Evolutionary conservation across 345 rosid species (phyloP).

Genomic region (Brassica rapa): DNA sequence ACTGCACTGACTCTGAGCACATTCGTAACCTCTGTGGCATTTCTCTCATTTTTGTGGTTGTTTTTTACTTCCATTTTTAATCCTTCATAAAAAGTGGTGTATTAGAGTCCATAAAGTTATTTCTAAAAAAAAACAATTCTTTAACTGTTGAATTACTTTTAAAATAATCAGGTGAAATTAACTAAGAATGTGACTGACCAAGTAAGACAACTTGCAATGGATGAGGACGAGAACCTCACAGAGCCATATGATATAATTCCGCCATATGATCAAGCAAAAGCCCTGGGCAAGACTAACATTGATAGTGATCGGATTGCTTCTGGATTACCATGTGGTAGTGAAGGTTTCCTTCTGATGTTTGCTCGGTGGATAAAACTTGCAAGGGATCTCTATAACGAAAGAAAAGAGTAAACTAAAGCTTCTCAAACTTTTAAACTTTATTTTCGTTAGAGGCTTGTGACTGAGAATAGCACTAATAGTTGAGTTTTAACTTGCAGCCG

Average conservation of each 20-base stretch:
- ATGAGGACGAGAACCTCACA: slow-evolving; percentile 91
- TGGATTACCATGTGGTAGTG: slow-evolving; percentile 98
- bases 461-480: slow-evolving; percentile 18
- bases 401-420: slow-evolving; percentile 69
- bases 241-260: slow-evolving; percentile 79
- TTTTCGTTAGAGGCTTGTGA: slow-evolving; percentile 4
- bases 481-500: slow-evolving; percentile 64
- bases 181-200: slow-evolving; percentile 94
- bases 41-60: not conserved
- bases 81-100: not conserved
- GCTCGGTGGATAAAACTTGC: slow-evolving; percentile 99
- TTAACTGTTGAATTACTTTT: slow-evolving; percentile 19
- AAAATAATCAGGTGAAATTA: slow-evolving; percentile 60
- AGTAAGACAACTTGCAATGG: slow-evolving; percentile 89
- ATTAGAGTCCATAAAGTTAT: not conserved
- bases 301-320: slow-evolving; percentile 98
- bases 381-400: slow-evolving; percentile 95
- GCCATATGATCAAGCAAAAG: slow-evolving; percentile 98
- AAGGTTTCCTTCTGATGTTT: slow-evolving; percentile 98
- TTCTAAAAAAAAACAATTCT: not conserved
- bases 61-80: not conserved
- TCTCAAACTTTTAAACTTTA: not conserved
- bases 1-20: slow-evolving; percentile 3
- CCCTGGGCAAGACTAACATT: slow-evolving; percentile 96
- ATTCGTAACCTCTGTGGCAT: slow-evolving; percentile 8